phyloP scores from a whole-genome alignment of 108 stramenopile genomes.

The Nannochloropsis salina region DNA sequence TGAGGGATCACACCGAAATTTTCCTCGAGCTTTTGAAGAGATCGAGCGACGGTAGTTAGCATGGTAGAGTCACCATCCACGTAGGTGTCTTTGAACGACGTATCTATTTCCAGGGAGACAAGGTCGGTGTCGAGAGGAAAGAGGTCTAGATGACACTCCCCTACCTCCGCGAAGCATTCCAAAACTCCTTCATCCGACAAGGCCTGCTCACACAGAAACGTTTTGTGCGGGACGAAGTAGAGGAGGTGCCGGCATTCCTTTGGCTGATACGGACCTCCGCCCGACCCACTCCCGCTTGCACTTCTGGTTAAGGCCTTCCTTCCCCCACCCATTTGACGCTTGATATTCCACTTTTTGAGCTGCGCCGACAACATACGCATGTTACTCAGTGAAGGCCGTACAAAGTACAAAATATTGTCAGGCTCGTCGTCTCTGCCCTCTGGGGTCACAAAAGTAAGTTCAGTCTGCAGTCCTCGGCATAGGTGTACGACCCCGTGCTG shows the following conservation, averaged over 20 bases:
- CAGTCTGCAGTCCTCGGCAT: slow-evolving; percentile 18
- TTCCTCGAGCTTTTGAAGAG: slow-evolving; percentile 46
- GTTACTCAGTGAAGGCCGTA: neutral
- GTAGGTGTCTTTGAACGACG: neutral
- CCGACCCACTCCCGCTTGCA: neutral
- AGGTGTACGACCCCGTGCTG: slow-evolving; percentile 30
- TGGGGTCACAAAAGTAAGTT: neutral
- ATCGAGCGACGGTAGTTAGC: slow-evolving; percentile 32
- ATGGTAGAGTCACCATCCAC: slow-evolving; percentile 47
- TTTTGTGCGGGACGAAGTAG: slow-evolving; percentile 55
- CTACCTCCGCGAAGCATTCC: slow-evolving; percentile 27
- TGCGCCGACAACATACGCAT: slow-evolving; percentile 33
- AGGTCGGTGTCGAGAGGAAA: slow-evolving; percentile 56
- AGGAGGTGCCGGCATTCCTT: slow-evolving; percentile 17
- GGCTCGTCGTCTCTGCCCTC: slow-evolving; percentile 15
- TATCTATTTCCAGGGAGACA: slow-evolving; percentile 47
- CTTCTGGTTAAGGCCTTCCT: neutral
- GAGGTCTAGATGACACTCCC: slow-evolving; percentile 52
- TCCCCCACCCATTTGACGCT: neutral
- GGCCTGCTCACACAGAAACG: slow-evolving; percentile 55
- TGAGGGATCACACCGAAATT: slow-evolving; percentile 51
- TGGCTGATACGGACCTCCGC: neutral
- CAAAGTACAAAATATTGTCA: slow-evolving; percentile 32
- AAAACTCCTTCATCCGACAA: slow-evolving; percentile 47
- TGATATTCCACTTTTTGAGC: slow-evolving; percentile 12